Percentiles rank a stretch among this genome's conserved stretches.
Evolutionary conservation across 148 eudicot species (phyloP).

Genomic region (Vaccinium myrtillus): DNA sequence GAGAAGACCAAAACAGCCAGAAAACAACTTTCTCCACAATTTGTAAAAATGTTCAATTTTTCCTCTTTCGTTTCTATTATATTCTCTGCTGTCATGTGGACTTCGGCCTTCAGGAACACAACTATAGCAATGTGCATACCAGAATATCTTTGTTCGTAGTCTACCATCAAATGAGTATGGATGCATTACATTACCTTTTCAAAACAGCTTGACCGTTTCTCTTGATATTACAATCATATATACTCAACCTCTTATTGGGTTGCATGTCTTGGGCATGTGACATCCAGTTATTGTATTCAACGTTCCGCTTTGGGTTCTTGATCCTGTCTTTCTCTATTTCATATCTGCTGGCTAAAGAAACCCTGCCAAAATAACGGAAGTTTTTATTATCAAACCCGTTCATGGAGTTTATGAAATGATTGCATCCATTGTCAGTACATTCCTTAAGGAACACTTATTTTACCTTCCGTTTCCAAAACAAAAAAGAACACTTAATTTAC

Average conservation of each 20-base stretch:
- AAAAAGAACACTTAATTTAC: background rate
- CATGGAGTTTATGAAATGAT: background rate
- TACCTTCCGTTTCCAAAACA: constrained; percentile 14
- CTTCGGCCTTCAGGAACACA: background rate
- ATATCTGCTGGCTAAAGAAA: background rate
- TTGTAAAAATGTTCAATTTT: background rate
- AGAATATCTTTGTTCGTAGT: background rate
- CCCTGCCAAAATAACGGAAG: background rate
- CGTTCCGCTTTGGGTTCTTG: background rate
- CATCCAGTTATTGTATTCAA: background rate
- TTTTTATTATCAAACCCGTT: background rate
- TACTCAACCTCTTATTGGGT: background rate
- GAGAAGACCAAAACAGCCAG: background rate
- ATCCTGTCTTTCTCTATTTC: background rate
- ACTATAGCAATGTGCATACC: background rate
- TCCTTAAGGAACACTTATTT: background rate
- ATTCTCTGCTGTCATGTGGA: background rate
- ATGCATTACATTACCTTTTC: background rate
- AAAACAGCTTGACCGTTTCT: background rate
- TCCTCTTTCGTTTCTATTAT: background rate
- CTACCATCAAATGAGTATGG: background rate
- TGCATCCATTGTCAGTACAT: constrained; percentile 1
- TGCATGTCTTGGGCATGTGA: background rate
- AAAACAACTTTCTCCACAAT: background rate
- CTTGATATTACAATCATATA: background rate